Conservation (phyloP, 2,329 filamentous ascomycete genomes). For the Colletotrichum liriopes region DNA sequence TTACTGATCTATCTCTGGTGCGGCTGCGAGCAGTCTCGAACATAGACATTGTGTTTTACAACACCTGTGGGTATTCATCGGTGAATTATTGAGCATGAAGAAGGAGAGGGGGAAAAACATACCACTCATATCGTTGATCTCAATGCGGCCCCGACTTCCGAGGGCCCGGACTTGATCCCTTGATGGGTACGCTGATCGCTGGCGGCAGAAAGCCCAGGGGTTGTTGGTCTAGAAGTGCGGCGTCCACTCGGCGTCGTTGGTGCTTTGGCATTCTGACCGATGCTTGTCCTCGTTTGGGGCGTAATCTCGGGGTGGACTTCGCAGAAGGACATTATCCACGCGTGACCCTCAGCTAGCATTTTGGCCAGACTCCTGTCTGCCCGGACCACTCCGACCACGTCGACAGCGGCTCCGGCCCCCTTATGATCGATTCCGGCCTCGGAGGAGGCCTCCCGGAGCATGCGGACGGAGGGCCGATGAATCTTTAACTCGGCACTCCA, state of each 20-base stretch:
- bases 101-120: not conserved
- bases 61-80: not conserved
- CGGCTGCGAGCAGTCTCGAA: not conserved
- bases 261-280: not conserved
- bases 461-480: conserved; percentile 20
- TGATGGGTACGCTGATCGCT: conserved; percentile 3
- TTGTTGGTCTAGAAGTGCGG: conserved; percentile 9
- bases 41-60: not conserved
- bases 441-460: conserved; percentile 19
- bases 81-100: not conserved
- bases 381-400: conserved; percentile 13
- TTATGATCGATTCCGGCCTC: not conserved
- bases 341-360: conserved; percentile 2
- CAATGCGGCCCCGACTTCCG: not conserved
- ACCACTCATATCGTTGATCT: not conserved
- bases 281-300: conserved; percentile 24
- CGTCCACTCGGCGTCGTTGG: conserved; percentile 7
- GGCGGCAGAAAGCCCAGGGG: conserved; percentile 6
- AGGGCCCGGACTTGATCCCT: not conserved
- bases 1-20: conserved; percentile 7
- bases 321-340: conserved; percentile 27
- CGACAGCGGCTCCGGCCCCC: conserved; percentile 1
- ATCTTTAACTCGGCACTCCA: conserved; percentile 23
- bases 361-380: conserved; percentile 24
- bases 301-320: conserved; percentile 36